Evolutionary conservation across 2,329 filamentous ascomycete species (phyloP), one percentile per base, ranked within the genome.

Genomic region (Sporothrix globosa): DNA sequence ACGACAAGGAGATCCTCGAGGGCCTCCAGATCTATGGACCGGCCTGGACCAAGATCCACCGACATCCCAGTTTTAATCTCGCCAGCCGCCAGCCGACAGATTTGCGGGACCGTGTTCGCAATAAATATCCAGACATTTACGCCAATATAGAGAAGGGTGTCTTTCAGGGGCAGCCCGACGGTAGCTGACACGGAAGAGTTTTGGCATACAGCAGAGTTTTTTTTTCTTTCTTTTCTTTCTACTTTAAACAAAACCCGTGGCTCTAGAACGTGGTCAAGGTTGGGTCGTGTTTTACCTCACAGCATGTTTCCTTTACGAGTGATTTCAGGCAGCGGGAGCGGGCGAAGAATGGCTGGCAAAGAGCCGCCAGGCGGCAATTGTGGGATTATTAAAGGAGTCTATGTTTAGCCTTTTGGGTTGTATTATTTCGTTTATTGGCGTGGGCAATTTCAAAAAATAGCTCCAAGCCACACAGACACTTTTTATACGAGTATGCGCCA

Each of bases 21-120:
- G 88, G 88, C 0, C 84, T 89, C 50, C 80, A 87, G 52, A 76
- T 82, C 4, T 89, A 90, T 75, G 88, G 88, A 0, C 86, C 88
- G 10, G 84, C 87, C 10, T 90, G 88, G 88, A 89, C 87, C 67
- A 87, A 85, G 76, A 90, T 90, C 24, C 87, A 89, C 75, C 83
- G 87, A 48, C 87, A 90, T 72, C 78, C 84, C 17, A 81, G 81
- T 39, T 89, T 87, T 77, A 81, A 87, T 71, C 79, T 90, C n/a
- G 83, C 84, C 4, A 85, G 77, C 71, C 81, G 88, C 58, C 86
- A 88, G 73, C 87, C 88, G 0, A 90, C 88, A 0, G 88, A 90
- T 75, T 77, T 90, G 67, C 82, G 88, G 72, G 88, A 90, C 73
- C 83, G 88, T 27, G 83, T 90, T 44, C 84, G 88, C 56, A 90